Percentiles rank a stretch among this genome's conserved stretches.
Evolutionary conservation across 2,329 filamentous ascomycete species (phyloP).

Genomic region (Diaporthe helianthi): DNA sequence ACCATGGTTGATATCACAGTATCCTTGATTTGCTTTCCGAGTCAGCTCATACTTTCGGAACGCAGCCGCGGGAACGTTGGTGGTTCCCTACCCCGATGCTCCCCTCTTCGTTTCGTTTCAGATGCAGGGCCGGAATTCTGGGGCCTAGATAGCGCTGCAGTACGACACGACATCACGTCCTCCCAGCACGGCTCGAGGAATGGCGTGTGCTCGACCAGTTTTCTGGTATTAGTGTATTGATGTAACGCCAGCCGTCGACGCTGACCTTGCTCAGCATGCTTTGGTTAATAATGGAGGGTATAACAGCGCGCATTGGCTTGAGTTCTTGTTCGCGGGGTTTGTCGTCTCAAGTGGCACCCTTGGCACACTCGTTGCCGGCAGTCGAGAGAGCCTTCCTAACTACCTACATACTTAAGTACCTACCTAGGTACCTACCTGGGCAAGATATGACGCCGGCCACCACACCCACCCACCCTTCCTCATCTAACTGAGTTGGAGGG

Average conservation of each 20-base stretch:
- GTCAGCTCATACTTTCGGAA: slow-evolving; percentile 28
- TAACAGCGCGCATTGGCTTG: slow-evolving; percentile 10
- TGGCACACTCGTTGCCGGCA: slow-evolving; percentile 19
- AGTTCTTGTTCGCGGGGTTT: slow-evolving; percentile 24
- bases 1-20: slow-evolving; percentile 24
- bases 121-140: slow-evolving; percentile 19
- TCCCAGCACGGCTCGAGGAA: slow-evolving; percentile 28
- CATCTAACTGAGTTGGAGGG: slow-evolving; percentile 25
- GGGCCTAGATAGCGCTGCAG: slow-evolving; percentile 16
- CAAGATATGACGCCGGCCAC: slow-evolving; percentile 9
- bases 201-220: slow-evolving; percentile 23
- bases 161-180: slow-evolving; percentile 13
- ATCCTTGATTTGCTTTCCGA: slow-evolving; percentile 22
- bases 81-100: slow-evolving; percentile 4
- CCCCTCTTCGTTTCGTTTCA: slow-evolving; percentile 31
- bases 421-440: too few species aligned
- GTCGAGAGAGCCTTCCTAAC: slow-evolving; percentile 2
- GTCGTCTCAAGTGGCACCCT: slow-evolving; percentile 19
- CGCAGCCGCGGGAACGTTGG: slow-evolving; percentile 25
- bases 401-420: too few species aligned
- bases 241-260: slow-evolving; percentile 14
- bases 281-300: slow-evolving; percentile 20
- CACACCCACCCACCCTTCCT: too few species aligned
- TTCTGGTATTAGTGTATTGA: slow-evolving; percentile 19
- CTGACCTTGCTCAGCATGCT: slow-evolving; percentile 4